Conservation (phyloP, 2,329 filamentous ascomycete species). For the Botryotinia narcissicola region DNA sequence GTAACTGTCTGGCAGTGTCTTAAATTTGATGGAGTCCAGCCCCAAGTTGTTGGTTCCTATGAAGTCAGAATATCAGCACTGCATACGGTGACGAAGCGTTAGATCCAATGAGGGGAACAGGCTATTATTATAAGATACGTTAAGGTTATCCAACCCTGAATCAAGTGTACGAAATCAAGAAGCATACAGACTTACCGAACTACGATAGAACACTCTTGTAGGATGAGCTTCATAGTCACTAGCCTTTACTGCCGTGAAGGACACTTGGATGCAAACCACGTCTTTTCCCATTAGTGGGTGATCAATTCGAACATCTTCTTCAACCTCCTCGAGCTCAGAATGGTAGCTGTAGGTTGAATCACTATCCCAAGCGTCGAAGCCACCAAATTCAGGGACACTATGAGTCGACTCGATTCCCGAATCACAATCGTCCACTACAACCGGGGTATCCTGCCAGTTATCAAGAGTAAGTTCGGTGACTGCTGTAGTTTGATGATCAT, state of each 20-base stretch:
- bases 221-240: background rate
- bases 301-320: background rate
- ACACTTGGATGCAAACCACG: background rate
- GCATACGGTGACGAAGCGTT: accelerated
- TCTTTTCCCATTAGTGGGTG: conserved; percentile 2
- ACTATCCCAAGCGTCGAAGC: background rate
- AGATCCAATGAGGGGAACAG: accelerated
- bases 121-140: background rate
- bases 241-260: background rate
- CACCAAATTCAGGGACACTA: too few species aligned
- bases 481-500: background rate
- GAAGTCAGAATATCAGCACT: background rate
- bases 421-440: background rate
- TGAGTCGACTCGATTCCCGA: background rate
- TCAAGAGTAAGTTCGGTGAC: background rate
- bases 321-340: background rate
- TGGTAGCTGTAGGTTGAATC: background rate
- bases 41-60: background rate
- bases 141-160: background rate
- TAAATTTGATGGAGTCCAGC: conserved; percentile 6
- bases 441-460: background rate
- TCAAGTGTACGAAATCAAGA: background rate
- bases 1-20: background rate
- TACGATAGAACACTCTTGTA: background rate
- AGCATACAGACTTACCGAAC: background rate